Evolutionary conservation across 495 filamentous ascomycete genomes (phyloP), one percentile per base, ranked within the genome.

Genomic region (Lasiosphaeris hirsuta): DNA sequence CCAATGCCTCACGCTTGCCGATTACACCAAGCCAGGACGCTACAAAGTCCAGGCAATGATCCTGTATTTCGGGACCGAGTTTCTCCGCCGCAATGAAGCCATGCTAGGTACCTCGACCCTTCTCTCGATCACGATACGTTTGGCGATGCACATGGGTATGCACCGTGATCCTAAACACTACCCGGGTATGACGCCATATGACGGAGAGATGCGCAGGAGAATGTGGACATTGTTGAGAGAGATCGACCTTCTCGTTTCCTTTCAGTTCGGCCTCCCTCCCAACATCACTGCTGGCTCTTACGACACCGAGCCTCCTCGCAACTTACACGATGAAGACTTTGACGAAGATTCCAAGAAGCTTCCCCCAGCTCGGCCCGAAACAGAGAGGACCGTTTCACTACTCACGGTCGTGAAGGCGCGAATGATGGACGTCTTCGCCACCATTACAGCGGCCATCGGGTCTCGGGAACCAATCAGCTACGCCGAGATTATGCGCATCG

Each of bases 11-110:
- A 51, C 67, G 10, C 57, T 78, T 2, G 72, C 63, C 8, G 70
- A 74, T 48, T 78, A 78, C 65, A 72, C 74, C 10, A 76, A 71
- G 7, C 71, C 65, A 1, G 72, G 71, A 0, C 63, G 65, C 5
- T 68, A 71, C 61, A 73, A 73, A 10, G 53, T 79, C 3, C 75
- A 80, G 53, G 66, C 75, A 0, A 34, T 80, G 17, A 56, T 71
- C 13, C 59, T 67, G 23, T 68, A 72, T 46, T 61, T 76, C 41
- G 64, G 65, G 3, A 60, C 59, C n/a, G 75, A 77, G 56, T 75
- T 69, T 43, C 54, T 70, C 14, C 59, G 65, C 15, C 57, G 58
- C 4, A 43, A 52, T 7, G 71, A 77, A 45, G 62, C 66, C 7
- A 62, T 67, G n/a, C 69, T 72, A 17, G 74, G 70, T 42, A 63